Evolutionary conservation across 2,329 filamentous ascomycete species (phyloP).

Genomic region (Penicillium hordei): DNA sequence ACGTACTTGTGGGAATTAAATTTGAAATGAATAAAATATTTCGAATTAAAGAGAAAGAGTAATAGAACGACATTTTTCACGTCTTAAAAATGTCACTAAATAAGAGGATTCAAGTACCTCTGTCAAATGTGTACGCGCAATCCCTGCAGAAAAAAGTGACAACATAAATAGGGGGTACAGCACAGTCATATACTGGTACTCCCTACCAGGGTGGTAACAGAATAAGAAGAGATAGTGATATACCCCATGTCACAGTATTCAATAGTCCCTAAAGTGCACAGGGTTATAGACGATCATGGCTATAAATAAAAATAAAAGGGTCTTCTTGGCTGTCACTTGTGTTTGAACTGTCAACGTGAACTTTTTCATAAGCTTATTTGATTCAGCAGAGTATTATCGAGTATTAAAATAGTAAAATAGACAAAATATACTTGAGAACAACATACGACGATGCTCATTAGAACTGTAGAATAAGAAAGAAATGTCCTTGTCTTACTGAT

Average conservation of each 20-base stretch:
- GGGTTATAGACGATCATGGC: neutral
- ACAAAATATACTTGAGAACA: too few species aligned
- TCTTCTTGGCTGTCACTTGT: neutral
- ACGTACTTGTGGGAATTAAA: neutral
- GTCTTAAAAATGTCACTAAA: neutral
- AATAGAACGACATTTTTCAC: neutral
- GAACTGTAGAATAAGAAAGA: neutral
- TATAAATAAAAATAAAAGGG: conserved; percentile 9
- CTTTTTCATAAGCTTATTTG: neutral
- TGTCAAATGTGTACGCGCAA: neutral
- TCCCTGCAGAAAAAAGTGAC: neutral
- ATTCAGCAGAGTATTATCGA: neutral
- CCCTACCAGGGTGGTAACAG: neutral
- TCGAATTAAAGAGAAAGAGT: neutral
- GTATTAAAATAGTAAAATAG: neutral
- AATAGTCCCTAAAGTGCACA: neutral
- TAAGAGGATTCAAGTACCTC: neutral
- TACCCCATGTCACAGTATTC: neutral
- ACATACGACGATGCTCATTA: neutral
- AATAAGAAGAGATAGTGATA: neutral
- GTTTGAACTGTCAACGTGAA: neutral
- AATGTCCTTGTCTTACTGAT: conserved; percentile 10
- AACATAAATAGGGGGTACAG: neutral
- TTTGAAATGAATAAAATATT: neutral
- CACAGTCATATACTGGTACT: neutral